phyloP scores from a whole-genome alignment of 1,139 yeast genomes.

The Debaryomyces coudertii region DNA sequence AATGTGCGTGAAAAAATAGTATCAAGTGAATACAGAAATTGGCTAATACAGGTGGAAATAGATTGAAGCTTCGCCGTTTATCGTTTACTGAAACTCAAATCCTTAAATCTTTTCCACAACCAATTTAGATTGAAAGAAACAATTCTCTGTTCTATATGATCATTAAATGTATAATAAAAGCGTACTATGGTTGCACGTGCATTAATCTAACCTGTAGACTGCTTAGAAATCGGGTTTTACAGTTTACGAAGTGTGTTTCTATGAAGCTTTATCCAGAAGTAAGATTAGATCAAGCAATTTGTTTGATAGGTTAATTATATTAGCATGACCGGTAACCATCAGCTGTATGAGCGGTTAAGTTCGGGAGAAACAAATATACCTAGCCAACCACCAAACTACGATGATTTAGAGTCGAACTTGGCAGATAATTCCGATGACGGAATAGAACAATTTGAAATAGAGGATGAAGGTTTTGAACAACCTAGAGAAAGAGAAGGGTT shows the following conservation, averaged over 20 bases:
- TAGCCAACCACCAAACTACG: slow-evolving; percentile 36
- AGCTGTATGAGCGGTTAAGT: slow-evolving; percentile 12
- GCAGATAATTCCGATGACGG: slow-evolving; percentile 11
- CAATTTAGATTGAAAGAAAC: background rate
- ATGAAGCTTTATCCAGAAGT: background rate
- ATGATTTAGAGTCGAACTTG: slow-evolving; percentile 19
- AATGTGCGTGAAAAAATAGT: background rate
- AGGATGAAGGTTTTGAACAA: slow-evolving; percentile 28
- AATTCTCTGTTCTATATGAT: background rate
- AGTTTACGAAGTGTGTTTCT: background rate
- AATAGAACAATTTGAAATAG: slow-evolving; percentile 49
- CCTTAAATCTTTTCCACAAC: slow-evolving; percentile 6
- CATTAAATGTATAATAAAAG: background rate
- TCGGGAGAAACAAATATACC: slow-evolving; percentile 19
- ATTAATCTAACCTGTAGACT: background rate
- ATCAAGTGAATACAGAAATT: background rate
- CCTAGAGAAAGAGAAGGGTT: slow-evolving; percentile 25
- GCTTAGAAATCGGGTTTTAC: background rate
- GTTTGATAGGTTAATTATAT: background rate
- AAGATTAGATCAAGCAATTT: slow-evolving; percentile 1
- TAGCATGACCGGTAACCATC: slow-evolving; percentile 6
- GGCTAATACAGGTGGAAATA: background rate
- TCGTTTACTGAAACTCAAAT: background rate
- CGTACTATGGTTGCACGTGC: slow-evolving; percentile 5
- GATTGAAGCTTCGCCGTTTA: background rate